phyloP scores from a whole-genome alignment of 2,329 filamentous ascomycete species.

The Colletotrichum magnum region DNA sequence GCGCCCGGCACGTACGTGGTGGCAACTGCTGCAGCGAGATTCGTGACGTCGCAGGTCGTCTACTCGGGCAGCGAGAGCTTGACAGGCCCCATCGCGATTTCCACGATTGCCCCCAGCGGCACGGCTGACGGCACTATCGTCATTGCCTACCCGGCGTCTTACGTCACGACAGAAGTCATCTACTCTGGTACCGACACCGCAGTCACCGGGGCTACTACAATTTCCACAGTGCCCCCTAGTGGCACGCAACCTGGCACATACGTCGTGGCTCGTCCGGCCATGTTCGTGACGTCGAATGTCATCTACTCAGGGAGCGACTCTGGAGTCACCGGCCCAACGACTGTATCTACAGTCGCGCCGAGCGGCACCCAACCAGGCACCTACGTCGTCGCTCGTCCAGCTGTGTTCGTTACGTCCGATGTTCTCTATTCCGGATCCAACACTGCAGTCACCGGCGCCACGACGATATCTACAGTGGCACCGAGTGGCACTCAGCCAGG shows the following conservation, averaged over 20 bases:
- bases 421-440: not conserved
- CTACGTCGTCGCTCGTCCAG: slow-evolving; percentile 24
- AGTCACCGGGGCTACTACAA: not conserved
- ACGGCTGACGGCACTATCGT: not conserved
- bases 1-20: slow-evolving; percentile 32
- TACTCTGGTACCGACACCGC: not conserved
- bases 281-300: slow-evolving; percentile 6
- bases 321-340: not conserved
- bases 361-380: slow-evolving; percentile 29
- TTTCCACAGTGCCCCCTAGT: slow-evolving; percentile 17
- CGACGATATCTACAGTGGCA: slow-evolving; percentile 5
- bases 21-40: slow-evolving; percentile 2
- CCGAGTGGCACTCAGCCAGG: slow-evolving; percentile 24
- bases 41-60: slow-evolving; percentile 6
- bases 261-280: slow-evolving; percentile 19
- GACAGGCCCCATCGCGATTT: slow-evolving; percentile 8
- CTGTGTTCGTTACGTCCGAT: slow-evolving; percentile 5
- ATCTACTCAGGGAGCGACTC: not conserved
- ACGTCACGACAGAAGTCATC: no score
- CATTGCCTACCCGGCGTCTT: no score
- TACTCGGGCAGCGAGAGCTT: not conserved
- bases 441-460: not conserved
- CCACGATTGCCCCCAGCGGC: slow-evolving; percentile 9
- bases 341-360: slow-evolving; percentile 13
- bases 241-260: slow-evolving; percentile 30